These are phyloP conservation scores for Cnidoscolus chayamansa DNA, from an alignment of 441 rosid species.

Conservation along the genomic window DNA sequence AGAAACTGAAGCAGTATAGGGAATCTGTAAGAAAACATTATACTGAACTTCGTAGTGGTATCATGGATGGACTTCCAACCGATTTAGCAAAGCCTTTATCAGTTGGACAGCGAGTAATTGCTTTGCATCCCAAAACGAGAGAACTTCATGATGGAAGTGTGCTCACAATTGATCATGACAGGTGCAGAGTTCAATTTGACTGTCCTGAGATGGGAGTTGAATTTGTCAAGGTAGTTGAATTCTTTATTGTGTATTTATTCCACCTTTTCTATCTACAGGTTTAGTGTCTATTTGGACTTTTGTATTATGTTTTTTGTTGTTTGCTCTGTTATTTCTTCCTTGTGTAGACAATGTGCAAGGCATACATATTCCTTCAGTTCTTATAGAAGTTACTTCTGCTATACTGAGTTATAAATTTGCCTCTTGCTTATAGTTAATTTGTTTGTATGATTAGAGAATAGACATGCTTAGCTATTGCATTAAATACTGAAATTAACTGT, in stretches of 20 bases:
- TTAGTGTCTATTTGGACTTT: background rate
- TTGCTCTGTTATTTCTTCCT: background rate
- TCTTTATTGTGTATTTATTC: background rate
- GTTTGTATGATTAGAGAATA: background rate
- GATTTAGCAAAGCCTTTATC: conserved; percentile 93
- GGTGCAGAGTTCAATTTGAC: conserved; percentile 88
- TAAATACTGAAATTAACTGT: background rate
- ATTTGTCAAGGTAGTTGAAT: conserved; percentile 65
- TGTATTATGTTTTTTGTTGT: background rate
- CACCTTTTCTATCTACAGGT: conserved; percentile 7
- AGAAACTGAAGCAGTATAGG: conserved; percentile 77
- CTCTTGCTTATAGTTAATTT: background rate
- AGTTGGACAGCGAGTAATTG: conserved; percentile 88
- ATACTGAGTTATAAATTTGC: background rate
- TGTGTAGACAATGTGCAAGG: background rate
- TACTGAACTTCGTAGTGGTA: conserved; percentile 68
- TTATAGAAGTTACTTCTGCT: background rate
- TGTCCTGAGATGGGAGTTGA: conserved; percentile 79
- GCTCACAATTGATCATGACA: conserved; percentile 81
- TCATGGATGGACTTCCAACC: conserved; percentile 84
- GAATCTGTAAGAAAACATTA: conserved; percentile 91
- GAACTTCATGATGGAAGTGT: conserved; percentile 89
- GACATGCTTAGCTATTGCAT: background rate
- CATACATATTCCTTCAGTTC: background rate
- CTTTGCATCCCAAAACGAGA: conserved; percentile 88